Percentiles rank a stretch among this genome's conserved stretches.
phyloP scores from a whole-genome alignment of 2,329 filamentous ascomycete genomes.

The Fusarium albidum region DNA sequence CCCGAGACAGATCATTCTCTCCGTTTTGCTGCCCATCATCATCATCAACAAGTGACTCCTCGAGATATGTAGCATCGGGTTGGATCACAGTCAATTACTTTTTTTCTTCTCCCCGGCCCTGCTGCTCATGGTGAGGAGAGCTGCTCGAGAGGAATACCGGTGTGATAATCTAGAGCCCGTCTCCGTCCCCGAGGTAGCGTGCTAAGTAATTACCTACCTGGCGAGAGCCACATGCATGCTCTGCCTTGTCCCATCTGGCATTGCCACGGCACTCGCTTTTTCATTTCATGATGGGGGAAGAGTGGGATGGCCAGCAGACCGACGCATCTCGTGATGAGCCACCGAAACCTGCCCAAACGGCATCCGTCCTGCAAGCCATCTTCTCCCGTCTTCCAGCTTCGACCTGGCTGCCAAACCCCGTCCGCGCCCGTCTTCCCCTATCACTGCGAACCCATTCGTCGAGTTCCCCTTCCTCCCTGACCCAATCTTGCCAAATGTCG shows the following conservation, averaged over 20 bases:
- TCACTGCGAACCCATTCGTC: neutral
- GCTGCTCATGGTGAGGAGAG: neutral
- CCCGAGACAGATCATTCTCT: slow-evolving; percentile 18
- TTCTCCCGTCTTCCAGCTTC: too few species aligned
- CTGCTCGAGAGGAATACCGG: neutral
- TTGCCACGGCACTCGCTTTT: too few species aligned
- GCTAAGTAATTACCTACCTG: too few species aligned
- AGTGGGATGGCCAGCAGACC: slow-evolving; percentile 8
- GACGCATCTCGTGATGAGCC: slow-evolving; percentile 5
- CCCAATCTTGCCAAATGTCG: slow-evolving; percentile 1
- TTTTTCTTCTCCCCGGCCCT: slow-evolving; percentile 6
- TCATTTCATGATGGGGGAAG: neutral
- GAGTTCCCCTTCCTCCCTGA: neutral
- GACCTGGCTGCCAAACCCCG: neutral
- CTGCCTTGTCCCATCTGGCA: neutral
- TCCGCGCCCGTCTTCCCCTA: neutral
- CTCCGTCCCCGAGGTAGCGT: too few species aligned
- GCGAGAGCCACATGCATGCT: slow-evolving; percentile 3
- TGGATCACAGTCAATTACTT: neutral
- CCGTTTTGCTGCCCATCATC: slow-evolving; percentile 4
- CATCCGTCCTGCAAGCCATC: slow-evolving; percentile 3
- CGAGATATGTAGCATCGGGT: slow-evolving; percentile 5
- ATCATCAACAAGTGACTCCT: slow-evolving; percentile 24
- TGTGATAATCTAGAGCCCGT: neutral
- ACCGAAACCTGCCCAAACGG: slow-evolving; percentile 12